phyloP scores from a whole-genome alignment of 352 stramenopile species.

The Elongisporangium senticosum region DNA sequence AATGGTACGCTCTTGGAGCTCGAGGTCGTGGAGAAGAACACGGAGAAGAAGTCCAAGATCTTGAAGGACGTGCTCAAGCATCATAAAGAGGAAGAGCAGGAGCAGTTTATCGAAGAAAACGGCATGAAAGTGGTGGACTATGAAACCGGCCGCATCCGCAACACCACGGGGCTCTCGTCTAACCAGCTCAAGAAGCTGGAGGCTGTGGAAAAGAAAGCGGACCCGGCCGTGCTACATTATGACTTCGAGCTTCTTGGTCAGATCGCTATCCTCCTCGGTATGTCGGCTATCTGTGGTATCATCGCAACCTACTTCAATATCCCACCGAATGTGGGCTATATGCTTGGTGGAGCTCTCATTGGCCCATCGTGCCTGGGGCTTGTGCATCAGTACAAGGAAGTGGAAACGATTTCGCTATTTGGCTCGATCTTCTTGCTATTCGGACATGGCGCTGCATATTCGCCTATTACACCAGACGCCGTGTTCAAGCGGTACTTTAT shows the following conservation, averaged over 20 bases:
- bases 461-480: slow-evolving; percentile 55
- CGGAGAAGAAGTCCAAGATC: slow-evolving; percentile 73
- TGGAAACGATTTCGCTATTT: slow-evolving; percentile 92
- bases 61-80: slow-evolving; percentile 69
- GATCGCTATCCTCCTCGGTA: slow-evolving; percentile 72
- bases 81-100: slow-evolving; percentile 70
- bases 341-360: slow-evolving; percentile 87
- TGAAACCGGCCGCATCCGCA: slow-evolving; percentile 72
- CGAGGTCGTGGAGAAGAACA: slow-evolving; percentile 78
- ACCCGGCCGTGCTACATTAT: slow-evolving; percentile 82
- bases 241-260: slow-evolving; percentile 83
- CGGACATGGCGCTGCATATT: slow-evolving; percentile 76
- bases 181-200: slow-evolving; percentile 72
- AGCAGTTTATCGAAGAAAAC: slow-evolving; percentile 77
- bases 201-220: slow-evolving; percentile 71
- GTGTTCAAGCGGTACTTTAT: slow-evolving; percentile 71
- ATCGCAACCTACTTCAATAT: slow-evolving; percentile 84
- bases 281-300: slow-evolving; percentile 87
- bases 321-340: slow-evolving; percentile 87
- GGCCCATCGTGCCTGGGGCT: slow-evolving; percentile 85
- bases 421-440: slow-evolving; percentile 93
- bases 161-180: slow-evolving; percentile 58
- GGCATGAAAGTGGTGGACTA: slow-evolving; percentile 80
- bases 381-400: slow-evolving; percentile 86
- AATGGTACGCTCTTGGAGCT: slow-evolving; percentile 76